Base-by-base conservation (phyloP, 176 grass and related monocot genomes). In the Phoenix roebelenii region DNA sequence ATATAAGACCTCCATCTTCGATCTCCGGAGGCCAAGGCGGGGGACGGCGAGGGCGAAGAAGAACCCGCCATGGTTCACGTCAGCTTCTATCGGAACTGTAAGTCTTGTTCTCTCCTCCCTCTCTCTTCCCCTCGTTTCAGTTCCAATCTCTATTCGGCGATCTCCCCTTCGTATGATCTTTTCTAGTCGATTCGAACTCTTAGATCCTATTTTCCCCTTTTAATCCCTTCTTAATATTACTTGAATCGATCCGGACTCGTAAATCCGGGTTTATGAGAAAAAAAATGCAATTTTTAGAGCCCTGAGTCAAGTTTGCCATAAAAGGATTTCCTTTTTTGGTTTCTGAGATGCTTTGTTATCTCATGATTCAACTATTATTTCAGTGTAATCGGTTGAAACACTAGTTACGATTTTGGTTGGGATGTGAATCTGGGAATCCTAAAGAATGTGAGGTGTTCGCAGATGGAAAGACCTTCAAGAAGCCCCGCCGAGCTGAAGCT, bases 391-490 rank as follows among this genome's bases (percentile, higher is more conserved):
- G 7, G 32, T 35, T 35, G 32, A 10, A 1, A 35, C 32, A 7
- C 59, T 61, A 7, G 58, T 44, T 18, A 17, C 1, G 3, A n/a
- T 17, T 19, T 19, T 66, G 23, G 16, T 25, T 52, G 0, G 22
- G 5, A 18, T 28, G 1, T 66, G 5, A 1, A 66, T 29, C 50
- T 66, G n/a, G 39, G 17, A 3, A 23, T 15, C 4, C 5, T 15
- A 23, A 17, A 18, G 16, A 5, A 10, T 51, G 18, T 18, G 1
- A 0, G 23, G 19, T 57, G 14, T 50, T 6, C 32, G 24, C 61
- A 87, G 84, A 87, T 74, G 82, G 82, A 35, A 90, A 90, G 59
- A 85, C 87, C 32, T 90, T 90, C 55, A 90, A 90, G 75, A 90
- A 82, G 44, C 87, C 82, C 44, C 75, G 82, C 5, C 10, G 82